Evolutionary conservation across 257 asterid genomes (phyloP), one percentile per base, ranked within the genome.

Genomic region (Nicotiana tabacum): DNA sequence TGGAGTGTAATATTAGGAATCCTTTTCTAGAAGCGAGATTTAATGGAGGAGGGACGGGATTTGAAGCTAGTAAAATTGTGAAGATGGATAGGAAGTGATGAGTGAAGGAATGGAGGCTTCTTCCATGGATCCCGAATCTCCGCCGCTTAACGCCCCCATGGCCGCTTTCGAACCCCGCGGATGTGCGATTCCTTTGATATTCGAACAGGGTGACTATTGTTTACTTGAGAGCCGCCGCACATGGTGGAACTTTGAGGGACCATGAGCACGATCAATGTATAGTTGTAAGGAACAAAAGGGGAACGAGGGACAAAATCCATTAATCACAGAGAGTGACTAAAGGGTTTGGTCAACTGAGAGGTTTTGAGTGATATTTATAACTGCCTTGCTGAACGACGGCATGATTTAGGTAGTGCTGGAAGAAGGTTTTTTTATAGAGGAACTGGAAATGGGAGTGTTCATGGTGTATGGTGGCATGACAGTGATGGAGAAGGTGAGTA

Each of bases 101-200:
- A 29, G 30, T 29, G 30, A 29, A 29, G 2, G 30, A 29, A 24
- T 24, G 27, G 27, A 24, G 32, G 32, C 90, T 90, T 92, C 89
- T 83, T 92, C 94, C 89, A 87, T 46, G 96, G 96, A 84, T 92
- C 91, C 64, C 96, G 93, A 27, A 92, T 92, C 91, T 92, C 97
- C 6, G 93, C 94, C 9, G 93, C 94, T 85, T 85, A 92, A 29
- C 88, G 58, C 10, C 97, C 94, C 94, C 94, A 92, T 1, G 93
- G 94, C 8, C 93, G 90, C 90, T 88, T 91, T 83, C 97, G 82
- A 2, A 92, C 97, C 30, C 97, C 95, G 53, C 94, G 93, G 85
- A 89, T 91, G 67, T 84, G 92, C 55, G 84, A 81, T 61, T 76
- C 87, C 37, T 81, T 78, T 15, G 39, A 70, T 6, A 15, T 53